Percentiles rank a stretch among this genome's conserved stretches.
Evolutionary conservation across 768 basidiomycete genomes (phyloP).

Genomic region (Pulveroboletus sp.): DNA sequence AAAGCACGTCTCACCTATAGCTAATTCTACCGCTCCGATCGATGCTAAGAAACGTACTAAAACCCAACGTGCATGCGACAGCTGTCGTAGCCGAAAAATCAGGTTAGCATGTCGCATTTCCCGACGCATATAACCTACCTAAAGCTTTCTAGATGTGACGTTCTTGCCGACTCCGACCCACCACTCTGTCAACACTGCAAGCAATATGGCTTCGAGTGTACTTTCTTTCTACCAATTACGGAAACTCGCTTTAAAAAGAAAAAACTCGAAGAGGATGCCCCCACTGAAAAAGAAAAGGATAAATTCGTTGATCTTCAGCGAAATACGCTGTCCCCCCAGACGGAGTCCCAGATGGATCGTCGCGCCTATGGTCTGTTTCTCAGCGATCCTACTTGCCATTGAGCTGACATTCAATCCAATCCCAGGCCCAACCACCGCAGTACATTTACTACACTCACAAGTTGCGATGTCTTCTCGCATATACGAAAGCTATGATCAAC

Average conservation of each 20-base stretch:
- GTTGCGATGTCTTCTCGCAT: conserved; percentile 78
- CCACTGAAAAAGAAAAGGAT: conserved; percentile 35
- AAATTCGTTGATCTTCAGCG: conserved; percentile 25
- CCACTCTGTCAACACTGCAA: conserved; percentile 92
- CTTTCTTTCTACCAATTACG: conserved; percentile 96
- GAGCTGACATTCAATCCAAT: conserved; percentile 30
- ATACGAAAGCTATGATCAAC: conserved; percentile 83
- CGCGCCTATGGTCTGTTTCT: conserved; percentile 56
- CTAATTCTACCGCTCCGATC: conserved; percentile 29
- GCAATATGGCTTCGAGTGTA: conserved; percentile 90
- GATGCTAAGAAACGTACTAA: conserved; percentile 88
- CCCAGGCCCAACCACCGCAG: conserved; percentile 80
- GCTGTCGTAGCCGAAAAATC: conserved; percentile 87
- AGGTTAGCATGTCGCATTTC: conserved; percentile 38
- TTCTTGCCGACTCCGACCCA: conserved; percentile 72
- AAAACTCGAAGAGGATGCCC: conserved; percentile 68
- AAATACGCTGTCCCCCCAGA: conserved; percentile 41
- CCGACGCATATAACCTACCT: conserved; percentile 9
- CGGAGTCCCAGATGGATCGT: conserved; percentile 50
- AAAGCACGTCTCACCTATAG: conserved; percentile 29
- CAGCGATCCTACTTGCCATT: conserved; percentile 7
- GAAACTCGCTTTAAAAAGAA: conserved; percentile 99
- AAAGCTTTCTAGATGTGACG: conserved; percentile 58
- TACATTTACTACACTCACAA: conserved; percentile 87
- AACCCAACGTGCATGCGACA: conserved; percentile 89